Percentiles rank a stretch among this genome's conserved stretches.
phyloP scores from a whole-genome alignment of 2,329 filamentous ascomycete species.

The Metarhizium rileyi region DNA sequence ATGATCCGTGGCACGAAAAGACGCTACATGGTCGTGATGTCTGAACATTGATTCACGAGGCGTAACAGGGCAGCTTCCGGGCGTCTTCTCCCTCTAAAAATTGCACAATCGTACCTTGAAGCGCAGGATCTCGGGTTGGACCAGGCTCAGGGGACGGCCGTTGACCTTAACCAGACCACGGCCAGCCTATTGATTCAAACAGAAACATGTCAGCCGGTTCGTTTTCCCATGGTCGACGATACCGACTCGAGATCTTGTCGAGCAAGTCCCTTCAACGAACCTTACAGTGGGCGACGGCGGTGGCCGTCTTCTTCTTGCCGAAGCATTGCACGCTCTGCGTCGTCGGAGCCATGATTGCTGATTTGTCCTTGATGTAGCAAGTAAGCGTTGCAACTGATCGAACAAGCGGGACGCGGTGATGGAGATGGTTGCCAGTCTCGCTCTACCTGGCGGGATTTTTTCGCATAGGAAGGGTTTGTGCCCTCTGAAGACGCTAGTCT shows the following conservation, averaged over 20 bases:
- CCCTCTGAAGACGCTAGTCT: conserved; percentile 20
- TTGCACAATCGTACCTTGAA: conserved; percentile 64
- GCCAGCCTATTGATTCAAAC: conserved; percentile 26
- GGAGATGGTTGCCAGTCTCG: conserved; percentile 6
- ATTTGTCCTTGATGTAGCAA: conserved; percentile 13
- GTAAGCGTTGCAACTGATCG: conserved; percentile 6
- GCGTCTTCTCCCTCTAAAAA: neutral
- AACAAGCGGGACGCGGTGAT: conserved; percentile 6
- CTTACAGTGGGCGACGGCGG: conserved; percentile 88
- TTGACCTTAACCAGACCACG: conserved; percentile 94
- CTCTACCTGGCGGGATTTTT: conserved; percentile 12
- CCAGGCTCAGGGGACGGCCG: conserved; percentile 86
- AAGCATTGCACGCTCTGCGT: conserved; percentile 90
- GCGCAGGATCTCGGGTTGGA: conserved; percentile 92
- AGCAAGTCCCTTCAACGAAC: conserved; percentile 40
- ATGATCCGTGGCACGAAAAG: too few species aligned
- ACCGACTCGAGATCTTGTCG: too few species aligned
- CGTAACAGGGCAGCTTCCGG: neutral
- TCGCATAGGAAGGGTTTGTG: conserved; percentile 23
- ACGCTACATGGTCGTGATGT: too few species aligned
- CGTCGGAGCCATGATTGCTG: conserved; percentile 62
- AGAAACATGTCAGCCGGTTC: conserved; percentile 19
- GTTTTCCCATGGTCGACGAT: neutral
- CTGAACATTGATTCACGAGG: neutral
- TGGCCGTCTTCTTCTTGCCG: conserved; percentile 95